Evolutionary conservation across 108 stramenopile species (phyloP), one percentile per base, ranked within the genome.

Genomic region (Aurantiochytrium sp.): DNA sequence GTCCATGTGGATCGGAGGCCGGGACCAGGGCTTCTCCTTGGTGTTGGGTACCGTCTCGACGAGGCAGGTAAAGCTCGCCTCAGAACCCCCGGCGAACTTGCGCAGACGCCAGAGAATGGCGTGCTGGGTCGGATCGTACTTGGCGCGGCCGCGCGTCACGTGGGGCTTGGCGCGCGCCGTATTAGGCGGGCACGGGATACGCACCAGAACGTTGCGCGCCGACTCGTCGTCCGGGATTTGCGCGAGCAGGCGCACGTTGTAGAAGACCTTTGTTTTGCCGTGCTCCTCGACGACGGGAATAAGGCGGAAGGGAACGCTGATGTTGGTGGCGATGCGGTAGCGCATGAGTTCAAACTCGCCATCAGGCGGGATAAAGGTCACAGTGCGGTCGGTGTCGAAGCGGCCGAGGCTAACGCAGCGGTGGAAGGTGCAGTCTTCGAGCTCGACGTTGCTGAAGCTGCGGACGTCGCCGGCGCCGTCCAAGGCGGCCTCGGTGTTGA

Each of bases 261-360:
- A 96, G 42, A 95, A 92, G 42, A 98, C 95, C 69, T 96, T 95
- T 52, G 96, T 95, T 48, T 96, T 90, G 6, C 95, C 95, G 85
- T 95, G 95, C 93, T 99, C 98, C 88, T 97, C 95, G n/a, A 99
- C 96, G 45, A 96, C 96, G 17, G 99, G 97, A 87, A 99, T 95
- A 34, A 99, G 89, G 53, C 96, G 91, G 81, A 98, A 97, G 15
- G 98, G 98, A 31, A 97, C 92, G 87, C 96, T 96, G 73, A 98
- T 96, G 89, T 97, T 97, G 91, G 97, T 97, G 31, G 95, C 95
- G 69, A 98, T 96, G 42, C 98, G 96, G 92, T 98, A 99, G 85
- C 95, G 89, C 99, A 99, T 99, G 85, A 99, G 91, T 91, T 99
- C 98, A 90, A 98, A 99, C 93, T 99, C 99, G 37, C 99, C 99